phyloP scores from a whole-genome alignment of 2,329 filamentous ascomycete species.

The Aspergillus nomiae region DNA sequence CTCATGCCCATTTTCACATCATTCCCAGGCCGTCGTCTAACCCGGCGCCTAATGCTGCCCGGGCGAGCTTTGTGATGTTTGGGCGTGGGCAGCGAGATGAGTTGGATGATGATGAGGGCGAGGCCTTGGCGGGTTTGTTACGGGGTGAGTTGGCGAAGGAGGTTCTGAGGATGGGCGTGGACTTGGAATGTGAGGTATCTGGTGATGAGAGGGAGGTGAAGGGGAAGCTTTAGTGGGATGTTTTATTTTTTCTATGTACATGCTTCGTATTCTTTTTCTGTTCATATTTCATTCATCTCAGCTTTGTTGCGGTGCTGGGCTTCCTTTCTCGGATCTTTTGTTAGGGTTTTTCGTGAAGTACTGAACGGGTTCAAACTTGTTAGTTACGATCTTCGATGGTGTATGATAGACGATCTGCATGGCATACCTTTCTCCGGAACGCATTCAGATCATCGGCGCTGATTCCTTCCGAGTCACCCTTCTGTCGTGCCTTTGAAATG shows the following conservation, averaged over 20 bases:
- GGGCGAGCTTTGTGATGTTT: slow-evolving; percentile 47
- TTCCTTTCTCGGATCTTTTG: slow-evolving; percentile 5
- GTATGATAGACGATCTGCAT: neutral
- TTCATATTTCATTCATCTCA: neutral
- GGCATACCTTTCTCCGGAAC: slow-evolving; percentile 59
- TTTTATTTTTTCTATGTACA: neutral
- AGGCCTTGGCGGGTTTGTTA: slow-evolving; percentile 38
- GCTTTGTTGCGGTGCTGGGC: slow-evolving; percentile 7
- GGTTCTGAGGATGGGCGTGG: slow-evolving; percentile 39
- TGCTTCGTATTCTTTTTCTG: neutral
- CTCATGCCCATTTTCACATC: slow-evolving; percentile 92
- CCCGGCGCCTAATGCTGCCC: slow-evolving; percentile 18
- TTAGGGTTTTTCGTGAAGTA: slow-evolving; percentile 19
- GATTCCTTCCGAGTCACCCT: slow-evolving; percentile 40
- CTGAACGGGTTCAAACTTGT: slow-evolving; percentile 1
- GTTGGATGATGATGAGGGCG: slow-evolving; percentile 49
- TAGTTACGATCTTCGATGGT: neutral
- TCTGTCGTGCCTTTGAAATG: slow-evolving; percentile 35
- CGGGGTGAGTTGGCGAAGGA: slow-evolving; percentile 41
- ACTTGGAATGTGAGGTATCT: slow-evolving; percentile 33
- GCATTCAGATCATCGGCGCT: slow-evolving; percentile 68
- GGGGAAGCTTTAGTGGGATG: slow-evolving; percentile 23
- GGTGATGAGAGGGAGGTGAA: slow-evolving; percentile 10
- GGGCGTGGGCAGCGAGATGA: slow-evolving; percentile 50
- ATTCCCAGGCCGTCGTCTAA: slow-evolving; percentile 71